These are phyloP conservation scores for Westerdykella sp. DNA, from an alignment of 2,329 filamentous ascomycete genomes.

Conservation along the genomic window DNA sequence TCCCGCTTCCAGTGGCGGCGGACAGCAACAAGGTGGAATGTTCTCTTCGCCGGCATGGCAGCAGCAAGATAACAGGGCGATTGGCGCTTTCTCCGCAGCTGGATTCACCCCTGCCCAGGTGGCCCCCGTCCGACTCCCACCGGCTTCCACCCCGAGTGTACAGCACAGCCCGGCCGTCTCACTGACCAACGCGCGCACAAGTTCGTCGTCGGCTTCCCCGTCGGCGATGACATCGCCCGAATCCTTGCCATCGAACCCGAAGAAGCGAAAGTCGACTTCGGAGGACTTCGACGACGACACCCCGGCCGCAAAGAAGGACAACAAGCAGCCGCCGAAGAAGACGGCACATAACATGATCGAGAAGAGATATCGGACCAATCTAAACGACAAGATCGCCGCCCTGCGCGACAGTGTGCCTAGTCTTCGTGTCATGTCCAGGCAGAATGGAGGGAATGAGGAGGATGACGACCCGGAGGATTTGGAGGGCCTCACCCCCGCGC, in stretches of 20 bases:
- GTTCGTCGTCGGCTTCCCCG: constrained; percentile 18
- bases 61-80: constrained; percentile 21
- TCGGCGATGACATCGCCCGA: constrained; percentile 60
- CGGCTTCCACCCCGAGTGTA: constrained; percentile 30
- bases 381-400: constrained; percentile 95
- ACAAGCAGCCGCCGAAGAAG: constrained; percentile 64
- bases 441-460: constrained; percentile 52
- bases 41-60: constrained; percentile 30
- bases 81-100: constrained; percentile 22
- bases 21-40: constrained; percentile 24
- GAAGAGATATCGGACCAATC: constrained; percentile 90
- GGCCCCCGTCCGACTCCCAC: constrained; percentile 9
- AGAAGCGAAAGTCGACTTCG: constrained; percentile 36
- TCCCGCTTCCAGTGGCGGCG: constrained; percentile 25
- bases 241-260: constrained; percentile 26
- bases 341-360: constrained; percentile 98
- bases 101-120: constrained; percentile 11
- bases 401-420: constrained; percentile 88
- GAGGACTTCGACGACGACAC: constrained; percentile 54
- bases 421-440: constrained; percentile 69
- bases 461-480: constrained; percentile 78
- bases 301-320: constrained; percentile 48
- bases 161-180: constrained; percentile 35
- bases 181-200: constrained; percentile 26
- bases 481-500: constrained; percentile 63